Evolutionary conservation across 2,329 filamentous ascomycete species (phyloP), one percentile per base, ranked within the genome.

Genomic region (Talaromyces rugulosus): DNA sequence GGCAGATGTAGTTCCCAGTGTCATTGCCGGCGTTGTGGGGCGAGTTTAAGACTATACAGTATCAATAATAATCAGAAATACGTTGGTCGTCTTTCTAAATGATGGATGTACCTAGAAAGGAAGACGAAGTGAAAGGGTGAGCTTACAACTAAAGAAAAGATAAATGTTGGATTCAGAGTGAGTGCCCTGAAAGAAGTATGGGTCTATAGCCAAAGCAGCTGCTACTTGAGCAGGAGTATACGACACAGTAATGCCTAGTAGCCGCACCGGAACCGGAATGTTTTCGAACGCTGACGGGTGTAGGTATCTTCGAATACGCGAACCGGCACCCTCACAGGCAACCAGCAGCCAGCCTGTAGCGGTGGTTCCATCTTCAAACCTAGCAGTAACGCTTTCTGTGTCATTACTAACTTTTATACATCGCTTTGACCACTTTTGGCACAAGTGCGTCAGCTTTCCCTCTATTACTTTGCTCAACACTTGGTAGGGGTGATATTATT

Each of bases 181-280:
- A 0, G 79, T 78, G 0, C 83, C 83, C 57, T 86, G 83, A 23
- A 86, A 76, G 56, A 86, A 83, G 50, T 80, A 83, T 0, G 83
- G 80, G 59, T 87, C 84, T 0, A 85, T 75, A 1, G 72, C 72
- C 5, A 75, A 73, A 2, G 84, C 73, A 0, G 77, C 76, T 1
- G 71, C 69, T 18, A 82, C 75, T 44, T 82, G 71, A 16, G 77
- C 72, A 0, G 75, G 69, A 0, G 77, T 73, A 36, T 82, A 77
- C 0, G 76, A 66, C 6, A 80, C 66, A 50, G 77, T 81, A 9
- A 78, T 74, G 2, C 84, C 83, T 1, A 85, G 70, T 53, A 84
- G 68, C 34, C 80, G 74, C 3, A 85, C 74, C 1, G 83, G 83
- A 8, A 86, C 70, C 5, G 75, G 69, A 33, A 77, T 67, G 36